Conservation (phyloP, 228 moss, liverwort and hornwort genomes). For the Sphagnum magellanicum region DNA sequence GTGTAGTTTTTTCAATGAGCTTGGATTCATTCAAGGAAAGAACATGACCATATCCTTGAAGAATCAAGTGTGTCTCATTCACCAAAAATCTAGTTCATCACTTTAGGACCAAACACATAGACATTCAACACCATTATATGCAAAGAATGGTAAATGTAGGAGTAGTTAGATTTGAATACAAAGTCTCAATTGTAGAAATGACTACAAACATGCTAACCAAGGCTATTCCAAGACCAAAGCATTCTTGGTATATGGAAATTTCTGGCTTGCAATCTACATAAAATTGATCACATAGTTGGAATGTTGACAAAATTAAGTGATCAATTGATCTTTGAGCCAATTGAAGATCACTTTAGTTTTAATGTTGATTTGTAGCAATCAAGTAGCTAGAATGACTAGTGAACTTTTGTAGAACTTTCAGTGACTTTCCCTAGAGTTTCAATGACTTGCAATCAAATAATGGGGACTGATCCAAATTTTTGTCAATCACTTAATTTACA, state of each 20-base stretch:
- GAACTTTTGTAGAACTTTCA: no score
- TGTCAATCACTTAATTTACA: no score
- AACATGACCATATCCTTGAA: background rate
- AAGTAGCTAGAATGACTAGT: no score
- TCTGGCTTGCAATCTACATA: background rate
- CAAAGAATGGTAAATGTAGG: background rate
- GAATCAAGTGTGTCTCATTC: background rate
- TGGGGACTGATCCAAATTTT: no score
- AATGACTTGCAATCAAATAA: no score
- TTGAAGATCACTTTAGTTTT: no score
- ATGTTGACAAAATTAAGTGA: background rate
- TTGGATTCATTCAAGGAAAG: background rate
- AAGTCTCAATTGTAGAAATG: background rate
- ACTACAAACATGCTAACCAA: background rate
- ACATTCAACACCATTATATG: slow-evolving; percentile 1
- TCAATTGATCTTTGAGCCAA: no score
- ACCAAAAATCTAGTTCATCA: background rate
- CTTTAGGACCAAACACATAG: background rate
- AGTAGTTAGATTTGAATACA: background rate
- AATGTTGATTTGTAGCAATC: no score
- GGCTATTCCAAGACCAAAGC: background rate
- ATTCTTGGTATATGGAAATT: background rate
- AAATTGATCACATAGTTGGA: background rate
- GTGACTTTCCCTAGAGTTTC: no score
- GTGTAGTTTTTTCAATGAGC: background rate